Evolutionary conservation across 2,329 filamentous ascomycete genomes (phyloP), one percentile per base, ranked within the genome.

Genomic region (Trichoderma brevicompactum): DNA sequence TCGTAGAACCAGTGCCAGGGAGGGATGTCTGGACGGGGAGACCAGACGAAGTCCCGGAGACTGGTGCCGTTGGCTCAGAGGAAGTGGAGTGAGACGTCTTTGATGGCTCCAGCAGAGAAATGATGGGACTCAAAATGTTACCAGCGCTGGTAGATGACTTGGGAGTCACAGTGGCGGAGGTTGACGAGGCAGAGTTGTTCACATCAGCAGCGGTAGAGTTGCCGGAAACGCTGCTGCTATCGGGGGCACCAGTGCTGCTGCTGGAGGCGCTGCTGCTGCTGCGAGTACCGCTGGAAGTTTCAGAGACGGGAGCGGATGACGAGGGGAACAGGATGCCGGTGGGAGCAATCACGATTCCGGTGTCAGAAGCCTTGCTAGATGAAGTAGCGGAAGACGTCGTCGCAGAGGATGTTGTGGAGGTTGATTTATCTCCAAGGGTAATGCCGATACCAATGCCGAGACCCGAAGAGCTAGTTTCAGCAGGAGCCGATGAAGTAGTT

Each of bases 291-390:
- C 38, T 61, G 58, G 46, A 28, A 19, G 52, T 50, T 43, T 19
- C 44, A 28, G 62, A 43, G 41, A 32, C 66, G 6, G 53, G 43
- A 40, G 50, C 36, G 6, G n/a, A 64, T 8, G 56, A 19, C 15
- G 28, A 23, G 1, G 67, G 49, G 55, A 64, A 58, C 2, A 72
- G 66, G 48, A 75, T 71, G 54, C 74, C 74, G 13, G 68, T 72
- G 13, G 74, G 72, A 8, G 68, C 73, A 65, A 75, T 70, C n/a
- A 73, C 55, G 23, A 73, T 72, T 28, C 58, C 67, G 7, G 55
- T 38, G 13, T 71, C 67, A 9, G 44, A 28, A 12, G 56, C 56
- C 56, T 60, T 60, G 40, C 19, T 56, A 6, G 56, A 60, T 3
- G 44, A 50, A 1, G 55, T 28, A 23, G 66, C 55, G 28, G 56